Conservation (phyloP, 345 rosid genomes). For the Citropsis articulata region DNA sequence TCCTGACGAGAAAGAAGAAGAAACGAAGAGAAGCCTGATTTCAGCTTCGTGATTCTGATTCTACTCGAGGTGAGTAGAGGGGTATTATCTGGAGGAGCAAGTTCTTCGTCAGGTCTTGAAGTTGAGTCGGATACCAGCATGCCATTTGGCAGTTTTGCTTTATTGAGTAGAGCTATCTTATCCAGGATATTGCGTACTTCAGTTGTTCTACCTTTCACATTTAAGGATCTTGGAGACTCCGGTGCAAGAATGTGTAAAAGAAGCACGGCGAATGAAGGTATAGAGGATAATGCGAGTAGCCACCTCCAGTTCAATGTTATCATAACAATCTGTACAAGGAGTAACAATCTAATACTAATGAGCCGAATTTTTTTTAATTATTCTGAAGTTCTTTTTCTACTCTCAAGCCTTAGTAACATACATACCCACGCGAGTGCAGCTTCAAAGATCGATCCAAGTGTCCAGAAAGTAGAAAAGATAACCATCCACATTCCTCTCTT, state of each 20-base stretch:
- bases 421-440: too few relatives aligned
- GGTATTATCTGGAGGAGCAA: not conserved
- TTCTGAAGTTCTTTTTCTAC: too few relatives aligned
- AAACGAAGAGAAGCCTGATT: slow-evolving; percentile 29
- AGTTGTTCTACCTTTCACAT: slow-evolving; percentile 33
- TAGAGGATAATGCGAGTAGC: too few relatives aligned
- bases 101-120: slow-evolving; percentile 22
- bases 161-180: slow-evolving; percentile 38
- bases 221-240: slow-evolving; percentile 65
- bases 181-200: slow-evolving; percentile 49
- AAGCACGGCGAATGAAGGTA: slow-evolving; percentile 22
- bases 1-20: slow-evolving; percentile 38
- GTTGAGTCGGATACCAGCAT: slow-evolving; percentile 35
- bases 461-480: slow-evolving; percentile 49
- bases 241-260: slow-evolving; percentile 37
- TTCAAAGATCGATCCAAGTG: slow-evolving; percentile 5
- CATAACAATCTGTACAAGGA: too few relatives aligned
- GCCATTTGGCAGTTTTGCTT: slow-evolving; percentile 47
- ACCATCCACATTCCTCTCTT: slow-evolving; percentile 61
- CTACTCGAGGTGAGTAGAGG: slow-evolving; percentile 15
- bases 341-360: too few relatives aligned
- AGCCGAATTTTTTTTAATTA: too few relatives aligned
- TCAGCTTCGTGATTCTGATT: slow-evolving; percentile 15
- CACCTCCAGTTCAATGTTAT: too few relatives aligned
- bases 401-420: too few relatives aligned